Conservation (phyloP, 768 basidiomycete genomes). For the Agaricus subrufescens region DNA sequence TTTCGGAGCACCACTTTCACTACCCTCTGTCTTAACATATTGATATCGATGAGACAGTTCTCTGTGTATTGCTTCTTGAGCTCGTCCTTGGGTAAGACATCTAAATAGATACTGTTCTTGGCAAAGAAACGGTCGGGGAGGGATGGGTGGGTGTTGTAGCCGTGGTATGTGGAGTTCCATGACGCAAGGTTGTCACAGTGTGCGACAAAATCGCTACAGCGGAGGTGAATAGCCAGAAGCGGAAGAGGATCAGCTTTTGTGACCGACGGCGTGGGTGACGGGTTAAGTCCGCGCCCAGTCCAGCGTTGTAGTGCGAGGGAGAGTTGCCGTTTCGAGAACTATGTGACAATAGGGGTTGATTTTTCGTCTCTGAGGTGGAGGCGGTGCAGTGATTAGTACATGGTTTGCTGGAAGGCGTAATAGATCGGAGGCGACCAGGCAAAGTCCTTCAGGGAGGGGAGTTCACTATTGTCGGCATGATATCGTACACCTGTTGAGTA, state of each 20-base stretch:
- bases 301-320: background rate
- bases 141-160: conserved; percentile 49
- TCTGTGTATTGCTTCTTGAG: conserved; percentile 22
- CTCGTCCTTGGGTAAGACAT: too few species aligned
- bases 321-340: conserved; percentile 1
- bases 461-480: conserved; percentile 30
- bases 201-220: conserved; percentile 48
- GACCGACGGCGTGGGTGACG: background rate
- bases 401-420: conserved; percentile 41
- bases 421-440: conserved; percentile 61
- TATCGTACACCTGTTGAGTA: conserved; percentile 33
- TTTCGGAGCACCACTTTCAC: conserved; percentile 19
- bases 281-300: background rate
- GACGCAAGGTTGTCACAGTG: conserved; percentile 42
- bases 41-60: conserved; percentile 51
- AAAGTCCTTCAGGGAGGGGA: conserved; percentile 46
- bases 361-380: background rate
- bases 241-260: conserved; percentile 25
- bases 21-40: conserved; percentile 43
- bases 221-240: conserved; percentile 52
- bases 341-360: background rate
- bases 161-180: conserved; percentile 37
- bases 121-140: conserved; percentile 41
- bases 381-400: conserved; percentile 32
- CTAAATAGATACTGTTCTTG: background rate